These are phyloP conservation scores for Tricholoma flavovirens DNA, from an alignment of 768 basidiomycete genomes.

Conservation along the genomic window DNA sequence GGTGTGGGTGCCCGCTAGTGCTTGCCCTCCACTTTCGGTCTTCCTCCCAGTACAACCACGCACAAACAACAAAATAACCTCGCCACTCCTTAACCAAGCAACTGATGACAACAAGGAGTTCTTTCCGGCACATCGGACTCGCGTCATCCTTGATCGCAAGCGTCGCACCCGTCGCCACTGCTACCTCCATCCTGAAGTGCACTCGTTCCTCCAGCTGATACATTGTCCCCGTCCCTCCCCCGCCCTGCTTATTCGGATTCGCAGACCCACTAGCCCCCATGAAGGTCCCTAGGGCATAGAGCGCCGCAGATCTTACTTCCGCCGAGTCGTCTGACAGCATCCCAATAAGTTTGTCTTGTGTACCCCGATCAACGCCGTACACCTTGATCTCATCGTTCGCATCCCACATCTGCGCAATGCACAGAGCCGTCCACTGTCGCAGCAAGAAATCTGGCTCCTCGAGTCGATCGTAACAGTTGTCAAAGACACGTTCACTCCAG, in stretches of 20 bases:
- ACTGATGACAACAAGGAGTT: constrained; percentile 85
- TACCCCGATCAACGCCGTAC: constrained; percentile 69
- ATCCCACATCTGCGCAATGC: constrained; percentile 95
- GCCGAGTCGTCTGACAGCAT: constrained; percentile 83
- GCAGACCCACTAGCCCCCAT: constrained; percentile 83
- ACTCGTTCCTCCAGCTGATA: constrained; percentile 69
- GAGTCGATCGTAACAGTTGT: constrained; percentile 77
- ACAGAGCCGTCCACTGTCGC: constrained; percentile 90
- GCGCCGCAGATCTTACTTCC: constrained; percentile 86
- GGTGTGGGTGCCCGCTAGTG: constrained; percentile 27
- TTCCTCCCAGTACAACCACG: constrained; percentile 96
- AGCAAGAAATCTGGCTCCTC: constrained; percentile 90
- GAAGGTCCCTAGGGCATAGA: constrained; percentile 91
- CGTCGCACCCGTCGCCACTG: constrained; percentile 83
- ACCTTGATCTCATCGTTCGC: constrained; percentile 86
- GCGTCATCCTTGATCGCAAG: constrained; percentile 91
- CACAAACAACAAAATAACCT: constrained; percentile 92
- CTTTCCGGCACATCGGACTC: constrained; percentile 94
- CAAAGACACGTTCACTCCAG: constrained; percentile 75
- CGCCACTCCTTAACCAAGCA: constrained; percentile 95
- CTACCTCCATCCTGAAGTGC: constrained; percentile 87
- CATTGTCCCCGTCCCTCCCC: constrained; percentile 82
- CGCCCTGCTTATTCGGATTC: constrained; percentile 62
- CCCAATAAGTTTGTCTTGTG: constrained; percentile 76
- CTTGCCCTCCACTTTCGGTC: constrained; percentile 60